Evolutionary conservation across 2,329 filamentous ascomycete genomes (phyloP), one percentile per base, ranked within the genome.

Genomic region (Berkeleyomyces rouxiae): DNA sequence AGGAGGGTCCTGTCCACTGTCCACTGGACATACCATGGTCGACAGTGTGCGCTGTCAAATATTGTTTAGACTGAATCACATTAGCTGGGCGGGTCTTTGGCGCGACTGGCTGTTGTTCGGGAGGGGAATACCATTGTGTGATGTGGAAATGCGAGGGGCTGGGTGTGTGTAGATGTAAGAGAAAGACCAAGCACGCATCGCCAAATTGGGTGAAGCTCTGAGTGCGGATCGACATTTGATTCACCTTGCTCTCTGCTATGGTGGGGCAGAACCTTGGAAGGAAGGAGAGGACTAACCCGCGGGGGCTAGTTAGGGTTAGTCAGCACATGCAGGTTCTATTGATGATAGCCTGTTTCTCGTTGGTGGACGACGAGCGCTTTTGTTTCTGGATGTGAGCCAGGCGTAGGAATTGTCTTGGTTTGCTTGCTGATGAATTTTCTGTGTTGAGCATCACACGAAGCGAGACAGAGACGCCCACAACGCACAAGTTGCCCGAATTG

Each of bases 1-100:
- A 23, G 23, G 2, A 23, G 23, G 23, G 23, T 23, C 23, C 23
- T 23, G 23, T 23, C 23, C 23, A 23, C 23, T 23, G 23, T 23
- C 23, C 23, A 23, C 23, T 57, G 61, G 61, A 71, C 77, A 72
- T 72, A 89, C 89, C 90, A 77, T 90, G 82, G 72, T 95, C 88
- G 72, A 96, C 83, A 51, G 90, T 92, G 74, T 96, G 89, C 68
- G 87, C 87, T 70, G 92, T 95, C 66, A 99, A 82, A 73, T 96
- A 99, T 85, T 97, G 93, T 78, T 97, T 97, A 63, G 93, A 99
- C 93, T 96, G 65, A 23, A 51, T 51, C 37, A 11, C 31, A 51
- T 60, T 62, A 62, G 40, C 51, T 55, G 11, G 33, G 39, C 33
- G 7, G 51, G 10, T 7, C 33, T 55, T 55, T 55, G 36, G 13